Percentiles rank a stretch among this genome's conserved stretches.
These are phyloP conservation scores for Lactarius psammicola DNA, from an alignment of 768 basidiomycete species.

Conservation along the genomic window DNA sequence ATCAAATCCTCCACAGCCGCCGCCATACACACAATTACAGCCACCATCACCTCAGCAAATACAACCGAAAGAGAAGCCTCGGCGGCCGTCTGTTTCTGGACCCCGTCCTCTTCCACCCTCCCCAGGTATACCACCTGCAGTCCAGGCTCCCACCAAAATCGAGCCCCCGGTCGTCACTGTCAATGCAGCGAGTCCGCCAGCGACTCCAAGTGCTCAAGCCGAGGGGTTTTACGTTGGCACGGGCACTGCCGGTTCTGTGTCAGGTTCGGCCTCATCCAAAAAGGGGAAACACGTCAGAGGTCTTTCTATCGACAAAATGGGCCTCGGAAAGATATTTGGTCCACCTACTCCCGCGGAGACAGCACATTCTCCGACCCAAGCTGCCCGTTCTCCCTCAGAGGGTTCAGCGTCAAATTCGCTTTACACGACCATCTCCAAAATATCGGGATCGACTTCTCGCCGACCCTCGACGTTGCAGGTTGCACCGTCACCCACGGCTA, in stretches of 20 bases:
- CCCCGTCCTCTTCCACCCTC: constrained; percentile 24
- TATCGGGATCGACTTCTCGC: constrained; percentile 27
- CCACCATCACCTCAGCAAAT: constrained; percentile 2
- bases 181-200: constrained; percentile 37
- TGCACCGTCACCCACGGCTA: constrained; percentile 24
- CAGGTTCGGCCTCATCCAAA: constrained; percentile 38
- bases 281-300: constrained; percentile 62
- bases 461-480: constrained; percentile 39
- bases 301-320: constrained; percentile 76
- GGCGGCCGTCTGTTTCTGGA: constrained; percentile 16
- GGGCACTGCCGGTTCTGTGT: constrained; percentile 30
- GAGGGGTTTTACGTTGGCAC: constrained; percentile 27
- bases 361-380: constrained; percentile 33
- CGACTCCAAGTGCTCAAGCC: constrained; percentile 28
- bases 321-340: constrained; percentile 72
- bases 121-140: constrained; percentile 6
- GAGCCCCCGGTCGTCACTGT: constrained; percentile 35
- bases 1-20: constrained; percentile 3
- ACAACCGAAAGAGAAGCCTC: constrained; percentile 18
- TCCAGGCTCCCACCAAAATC: constrained; percentile 20
- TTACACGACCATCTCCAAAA: constrained; percentile 31
- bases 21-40: constrained; percentile 7
- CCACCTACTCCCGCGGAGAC: constrained; percentile 37
- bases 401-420: constrained; percentile 31
- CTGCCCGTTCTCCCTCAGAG: constrained; percentile 43